phyloP scores from a whole-genome alignment of 257 asterid genomes.

The Ilex aquifolium region DNA sequence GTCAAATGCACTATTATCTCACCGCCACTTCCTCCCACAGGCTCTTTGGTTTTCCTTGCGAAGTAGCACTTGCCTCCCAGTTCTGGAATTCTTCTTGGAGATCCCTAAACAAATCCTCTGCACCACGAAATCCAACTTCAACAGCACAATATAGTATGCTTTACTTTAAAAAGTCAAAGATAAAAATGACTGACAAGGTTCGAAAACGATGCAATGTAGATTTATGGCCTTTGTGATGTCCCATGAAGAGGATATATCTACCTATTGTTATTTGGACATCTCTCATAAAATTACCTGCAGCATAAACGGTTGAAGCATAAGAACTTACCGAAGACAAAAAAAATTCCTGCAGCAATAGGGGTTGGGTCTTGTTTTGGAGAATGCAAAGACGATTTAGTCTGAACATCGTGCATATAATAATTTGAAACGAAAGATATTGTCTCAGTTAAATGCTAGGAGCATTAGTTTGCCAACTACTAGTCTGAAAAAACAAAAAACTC shows the following conservation, averaged over 20 bases:
- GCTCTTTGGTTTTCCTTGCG: conserved; percentile 84
- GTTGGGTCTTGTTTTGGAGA: too few relatives aligned
- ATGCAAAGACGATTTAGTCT: too few relatives aligned
- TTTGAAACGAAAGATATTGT: too few relatives aligned
- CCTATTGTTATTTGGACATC: conserved; percentile 91
- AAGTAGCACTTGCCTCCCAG: conserved; percentile 68
- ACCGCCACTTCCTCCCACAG: conserved; percentile 93
- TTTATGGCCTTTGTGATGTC: conserved; percentile 20
- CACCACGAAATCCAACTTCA: conserved; percentile 23
- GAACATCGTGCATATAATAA: too few relatives aligned
- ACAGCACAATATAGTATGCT: conserved; percentile 11
- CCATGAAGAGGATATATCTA: conserved; percentile 44
- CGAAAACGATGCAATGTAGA: conserved; percentile 20
- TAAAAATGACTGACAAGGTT: conserved; percentile 10
- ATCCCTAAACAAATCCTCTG: conserved; percentile 90
- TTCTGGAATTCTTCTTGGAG: conserved; percentile 85
- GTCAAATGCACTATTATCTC: conserved; percentile 21
- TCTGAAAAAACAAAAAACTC: too few relatives aligned
- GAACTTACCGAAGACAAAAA: conserved; percentile 18
- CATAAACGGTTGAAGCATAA: conserved; percentile 56
- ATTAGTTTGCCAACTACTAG: too few relatives aligned
- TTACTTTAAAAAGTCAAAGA: conserved; percentile 9
- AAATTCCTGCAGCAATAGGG: conserved; percentile 6
- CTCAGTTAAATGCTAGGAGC: too few relatives aligned
- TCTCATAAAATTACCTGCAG: conserved; percentile 87